These are phyloP conservation scores for Gossypium australe DNA, from an alignment of 345 rosid genomes.

Conservation along the genomic window DNA sequence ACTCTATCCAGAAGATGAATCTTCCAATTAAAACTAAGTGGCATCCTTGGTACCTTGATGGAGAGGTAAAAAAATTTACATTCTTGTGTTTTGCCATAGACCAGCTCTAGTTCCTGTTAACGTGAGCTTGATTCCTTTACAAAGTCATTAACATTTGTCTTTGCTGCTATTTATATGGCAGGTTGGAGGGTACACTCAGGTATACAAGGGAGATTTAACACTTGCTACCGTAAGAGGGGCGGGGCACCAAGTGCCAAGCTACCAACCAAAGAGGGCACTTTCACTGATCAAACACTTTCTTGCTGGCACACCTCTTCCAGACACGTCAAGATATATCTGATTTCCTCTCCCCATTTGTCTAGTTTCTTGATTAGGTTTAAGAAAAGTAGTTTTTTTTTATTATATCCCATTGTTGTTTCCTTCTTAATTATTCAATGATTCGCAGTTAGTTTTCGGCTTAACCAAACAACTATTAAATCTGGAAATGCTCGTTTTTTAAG, in stretches of 20 bases:
- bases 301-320: slow-evolving; percentile 60
- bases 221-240: slow-evolving; percentile 83
- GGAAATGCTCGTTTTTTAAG: not conserved
- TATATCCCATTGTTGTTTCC: not conserved
- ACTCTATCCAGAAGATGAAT: slow-evolving; percentile 59
- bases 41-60: slow-evolving; percentile 71
- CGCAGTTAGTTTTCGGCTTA: not conserved
- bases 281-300: slow-evolving; percentile 63
- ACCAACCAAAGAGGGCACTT: slow-evolving; percentile 74
- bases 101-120: not conserved
- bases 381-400: not conserved
- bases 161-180: not conserved
- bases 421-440: not conserved
- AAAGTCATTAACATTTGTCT: not conserved
- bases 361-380: not conserved
- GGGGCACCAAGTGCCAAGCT: slow-evolving; percentile 89
- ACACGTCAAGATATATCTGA: slow-evolving; percentile 29
- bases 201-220: slow-evolving; percentile 61
- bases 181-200: slow-evolving; percentile 82
- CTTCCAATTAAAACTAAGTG: slow-evolving; percentile 49
- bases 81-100: not conserved
- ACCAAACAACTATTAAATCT: not conserved
- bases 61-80: slow-evolving; percentile 36
- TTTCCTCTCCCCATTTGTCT: slow-evolving; percentile 9
- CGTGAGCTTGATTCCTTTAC: not conserved